Evolutionary conservation across 108 stramenopile genomes (phyloP).

Genomic region (Epipyxis sp.): DNA sequence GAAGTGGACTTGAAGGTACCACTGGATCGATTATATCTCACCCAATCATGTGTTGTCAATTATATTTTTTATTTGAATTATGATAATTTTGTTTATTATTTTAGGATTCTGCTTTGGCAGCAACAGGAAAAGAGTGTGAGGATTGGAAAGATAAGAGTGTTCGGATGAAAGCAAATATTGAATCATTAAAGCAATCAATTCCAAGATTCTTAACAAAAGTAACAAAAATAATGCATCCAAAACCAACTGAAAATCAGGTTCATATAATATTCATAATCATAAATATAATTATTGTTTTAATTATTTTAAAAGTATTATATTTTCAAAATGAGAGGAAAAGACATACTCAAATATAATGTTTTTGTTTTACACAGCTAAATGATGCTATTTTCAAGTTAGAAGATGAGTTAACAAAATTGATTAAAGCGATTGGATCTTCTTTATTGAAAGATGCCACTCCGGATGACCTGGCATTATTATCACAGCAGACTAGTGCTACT

Average conservation of each 20-base stretch:
- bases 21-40: too few species aligned
- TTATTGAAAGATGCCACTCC: conserved; percentile 26
- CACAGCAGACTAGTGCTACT: conserved; percentile 17
- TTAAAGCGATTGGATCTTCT: conserved; percentile 4
- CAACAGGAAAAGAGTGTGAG: conserved; percentile 27
- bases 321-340: too few species aligned
- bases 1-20: conserved; percentile 31
- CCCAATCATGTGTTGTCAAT: too few species aligned
- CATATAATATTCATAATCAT: neutral
- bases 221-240: neutral
- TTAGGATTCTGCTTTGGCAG: conserved; percentile 25
- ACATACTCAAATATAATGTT: too few species aligned
- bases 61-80: too few species aligned
- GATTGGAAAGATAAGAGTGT: neutral
- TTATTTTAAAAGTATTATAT: too few species aligned
- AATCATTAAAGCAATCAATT: conserved; percentile 5
- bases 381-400: conserved; percentile 28
- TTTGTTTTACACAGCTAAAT: conserved; percentile 1
- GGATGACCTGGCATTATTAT: conserved; percentile 19
- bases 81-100: too few species aligned
- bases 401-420: conserved; percentile 30
- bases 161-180: neutral
- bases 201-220: conserved; percentile 24
- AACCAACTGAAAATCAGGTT: conserved; percentile 13
- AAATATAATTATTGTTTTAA: neutral